phyloP scores from a whole-genome alignment of 768 basidiomycete species.

The Xerocomus brunneocitrinus region DNA sequence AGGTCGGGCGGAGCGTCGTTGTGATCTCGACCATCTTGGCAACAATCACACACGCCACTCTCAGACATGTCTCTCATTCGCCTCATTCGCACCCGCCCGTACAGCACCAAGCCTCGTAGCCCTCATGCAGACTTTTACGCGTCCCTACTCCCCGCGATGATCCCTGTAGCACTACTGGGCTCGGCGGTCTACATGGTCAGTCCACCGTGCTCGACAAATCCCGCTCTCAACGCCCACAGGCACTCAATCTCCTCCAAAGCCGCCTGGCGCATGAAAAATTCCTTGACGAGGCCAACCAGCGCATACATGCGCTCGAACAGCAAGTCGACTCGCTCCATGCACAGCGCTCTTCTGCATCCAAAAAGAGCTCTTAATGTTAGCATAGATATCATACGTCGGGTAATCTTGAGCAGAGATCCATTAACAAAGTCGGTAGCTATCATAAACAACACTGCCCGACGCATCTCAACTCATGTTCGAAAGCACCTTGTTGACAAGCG shows the following conservation, averaged over 20 bases:
- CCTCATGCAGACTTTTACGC: conserved; percentile 66
- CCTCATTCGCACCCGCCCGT: conserved; percentile 2
- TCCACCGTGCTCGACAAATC: conserved; percentile 5
- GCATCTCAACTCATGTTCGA: conserved; percentile 19
- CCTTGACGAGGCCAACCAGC: conserved; percentile 55
- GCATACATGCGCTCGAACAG: conserved; percentile 52
- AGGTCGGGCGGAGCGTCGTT: not conserved
- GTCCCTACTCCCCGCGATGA: conserved; percentile 67
- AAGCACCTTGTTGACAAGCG: conserved; percentile 48
- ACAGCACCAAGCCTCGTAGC: conserved; percentile 28
- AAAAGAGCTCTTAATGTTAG: conserved; percentile 17
- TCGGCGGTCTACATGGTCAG: conserved; percentile 74
- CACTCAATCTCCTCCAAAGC: conserved; percentile 58
- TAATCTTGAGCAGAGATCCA: not conserved
- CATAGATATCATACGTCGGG: conserved; percentile 12
- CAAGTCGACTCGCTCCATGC: conserved; percentile 45
- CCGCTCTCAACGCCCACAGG: conserved; percentile 38
- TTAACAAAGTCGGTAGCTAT: not conserved
- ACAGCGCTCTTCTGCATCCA: conserved; percentile 4
- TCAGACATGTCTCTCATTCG: conserved; percentile 1
- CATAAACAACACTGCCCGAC: not conserved
- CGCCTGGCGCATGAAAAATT: conserved; percentile 68
- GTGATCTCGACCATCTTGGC: conserved; percentile 14
- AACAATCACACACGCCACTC: conserved; percentile 8
- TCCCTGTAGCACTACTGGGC: conserved; percentile 72